A percentile compares a stretch with the other conserved stretches of the same genome.
These are phyloP conservation scores for Zasmidium angulare DNA, from an alignment of 2,329 filamentous ascomycete species.

Conservation along the genomic window DNA sequence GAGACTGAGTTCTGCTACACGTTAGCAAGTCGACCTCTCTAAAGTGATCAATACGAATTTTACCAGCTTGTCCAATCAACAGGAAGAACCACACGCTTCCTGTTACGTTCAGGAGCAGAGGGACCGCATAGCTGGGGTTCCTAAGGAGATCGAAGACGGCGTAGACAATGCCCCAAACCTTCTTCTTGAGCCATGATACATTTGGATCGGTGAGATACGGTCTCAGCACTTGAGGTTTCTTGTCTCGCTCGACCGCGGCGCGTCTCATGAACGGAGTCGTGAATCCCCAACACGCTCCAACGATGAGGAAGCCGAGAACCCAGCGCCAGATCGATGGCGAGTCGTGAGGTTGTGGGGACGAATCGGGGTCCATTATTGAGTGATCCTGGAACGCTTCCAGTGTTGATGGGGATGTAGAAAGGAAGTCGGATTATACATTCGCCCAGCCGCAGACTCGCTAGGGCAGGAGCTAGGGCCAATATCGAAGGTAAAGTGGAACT, in stretches of 20 bases:
- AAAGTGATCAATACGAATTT: conserved; percentile 37
- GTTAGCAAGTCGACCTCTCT: conserved; percentile 3
- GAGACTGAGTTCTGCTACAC: conserved; percentile 72
- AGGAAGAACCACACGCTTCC: conserved; percentile 97
- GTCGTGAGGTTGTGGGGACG: conserved; percentile 23
- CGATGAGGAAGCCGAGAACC: conserved; percentile 82
- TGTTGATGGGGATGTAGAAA: background rate
- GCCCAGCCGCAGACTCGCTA: background rate
- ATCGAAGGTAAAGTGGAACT: background rate
- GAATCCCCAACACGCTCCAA: conserved; percentile 89
- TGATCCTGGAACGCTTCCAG: background rate
- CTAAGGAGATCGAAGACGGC: conserved; percentile 74
- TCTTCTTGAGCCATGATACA: conserved; percentile 62
- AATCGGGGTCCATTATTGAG: conserved; percentile 31
- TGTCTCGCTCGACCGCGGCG: conserved; percentile 64
- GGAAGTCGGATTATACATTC: background rate
- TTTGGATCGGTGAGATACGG: conserved; percentile 44
- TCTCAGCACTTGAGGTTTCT: conserved; percentile 50
- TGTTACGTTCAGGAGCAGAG: conserved; percentile 82
- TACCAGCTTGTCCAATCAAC: conserved; percentile 87
- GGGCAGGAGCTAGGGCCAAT: background rate
- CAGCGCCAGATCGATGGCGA: conserved; percentile 67
- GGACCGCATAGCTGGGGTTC: conserved; percentile 81
- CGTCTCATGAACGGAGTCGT: conserved; percentile 86
- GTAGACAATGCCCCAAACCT: conserved; percentile 66